These are phyloP conservation scores for Pythium sp. DNA, from an alignment of 352 stramenopile genomes.

Conservation along the genomic window DNA sequence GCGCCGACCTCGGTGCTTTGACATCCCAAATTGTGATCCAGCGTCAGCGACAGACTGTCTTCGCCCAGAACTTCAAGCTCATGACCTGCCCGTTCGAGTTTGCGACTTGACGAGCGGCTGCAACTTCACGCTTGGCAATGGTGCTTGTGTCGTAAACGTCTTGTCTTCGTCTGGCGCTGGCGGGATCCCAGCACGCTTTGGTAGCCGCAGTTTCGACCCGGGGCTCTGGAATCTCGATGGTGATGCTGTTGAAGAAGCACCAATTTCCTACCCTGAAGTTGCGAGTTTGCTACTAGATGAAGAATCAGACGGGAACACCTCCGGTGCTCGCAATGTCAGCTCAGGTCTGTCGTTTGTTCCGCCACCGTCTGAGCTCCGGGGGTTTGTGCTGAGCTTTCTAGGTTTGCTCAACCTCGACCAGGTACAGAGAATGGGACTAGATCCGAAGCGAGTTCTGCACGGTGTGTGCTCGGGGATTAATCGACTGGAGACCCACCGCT, in stretches of 20 bases:
- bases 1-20: slow-evolving; percentile 52
- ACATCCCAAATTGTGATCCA: slow-evolving; percentile 51
- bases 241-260: neutral
- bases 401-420: slow-evolving; percentile 61
- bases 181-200: slow-evolving; percentile 35
- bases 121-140: slow-evolving; percentile 42
- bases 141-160: slow-evolving; percentile 39
- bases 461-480: slow-evolving; percentile 48
- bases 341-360: slow-evolving; percentile 23
- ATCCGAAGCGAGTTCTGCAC: slow-evolving; percentile 38
- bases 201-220: slow-evolving; percentile 28
- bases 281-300: slow-evolving; percentile 24
- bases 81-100: slow-evolving; percentile 29
- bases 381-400: slow-evolving; percentile 65
- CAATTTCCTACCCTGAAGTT: slow-evolving; percentile 31
- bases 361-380: slow-evolving; percentile 41
- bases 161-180: neutral
- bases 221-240: neutral
- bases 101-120: slow-evolving; percentile 52
- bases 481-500: slow-evolving; percentile 59
- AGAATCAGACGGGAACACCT: slow-evolving; percentile 23
- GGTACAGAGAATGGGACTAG: slow-evolving; percentile 32
- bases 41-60: slow-evolving; percentile 29
- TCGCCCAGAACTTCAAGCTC: slow-evolving; percentile 3
- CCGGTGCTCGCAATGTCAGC: slow-evolving; percentile 15